Evolutionary conservation across 805 yeast genomes (phyloP).

Genomic region (Candida namnaoensis): DNA sequence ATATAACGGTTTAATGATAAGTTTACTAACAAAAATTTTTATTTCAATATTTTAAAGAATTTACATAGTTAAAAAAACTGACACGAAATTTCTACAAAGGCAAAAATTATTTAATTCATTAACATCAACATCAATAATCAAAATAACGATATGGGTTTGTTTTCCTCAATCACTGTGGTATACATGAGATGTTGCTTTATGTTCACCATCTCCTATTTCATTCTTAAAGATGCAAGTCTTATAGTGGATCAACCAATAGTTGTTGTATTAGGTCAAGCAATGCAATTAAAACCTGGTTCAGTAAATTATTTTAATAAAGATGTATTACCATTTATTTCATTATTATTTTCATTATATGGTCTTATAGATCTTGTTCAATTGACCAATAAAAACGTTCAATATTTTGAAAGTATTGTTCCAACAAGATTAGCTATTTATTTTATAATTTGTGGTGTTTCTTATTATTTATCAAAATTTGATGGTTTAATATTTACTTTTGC

Average conservation of each 20-base stretch:
- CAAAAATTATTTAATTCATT: no score
- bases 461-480: slow-evolving; percentile 21
- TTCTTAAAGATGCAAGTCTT: slow-evolving; percentile 38
- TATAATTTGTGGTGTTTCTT: slow-evolving; percentile 38
- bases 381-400: slow-evolving; percentile 30
- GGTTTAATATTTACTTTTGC: slow-evolving; percentile 9
- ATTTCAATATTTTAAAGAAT: no score
- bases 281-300: slow-evolving; percentile 39
- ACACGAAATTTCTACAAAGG: no score
- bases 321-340: slow-evolving; percentile 35
- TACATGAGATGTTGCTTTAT: slow-evolving; percentile 39
- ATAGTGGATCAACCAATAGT: slow-evolving; percentile 37
- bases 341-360: slow-evolving; percentile 35
- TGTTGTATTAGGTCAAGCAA: slow-evolving; percentile 49
- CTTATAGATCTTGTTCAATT: slow-evolving; percentile 54
- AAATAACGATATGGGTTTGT: no score
- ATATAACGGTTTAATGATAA: no score
- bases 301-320: slow-evolving; percentile 14
- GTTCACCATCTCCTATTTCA: slow-evolving; percentile 32
- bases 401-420: slow-evolving; percentile 57
- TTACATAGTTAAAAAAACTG: no score
- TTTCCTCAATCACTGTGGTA: slow-evolving; percentile 39
- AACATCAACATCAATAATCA: no score
- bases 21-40: no score
- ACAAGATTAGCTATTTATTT: slow-evolving; percentile 43